These are phyloP conservation scores for Acanthamoeba sp. DNA, from an alignment of 208 protist species.

Conservation along the genomic window DNA sequence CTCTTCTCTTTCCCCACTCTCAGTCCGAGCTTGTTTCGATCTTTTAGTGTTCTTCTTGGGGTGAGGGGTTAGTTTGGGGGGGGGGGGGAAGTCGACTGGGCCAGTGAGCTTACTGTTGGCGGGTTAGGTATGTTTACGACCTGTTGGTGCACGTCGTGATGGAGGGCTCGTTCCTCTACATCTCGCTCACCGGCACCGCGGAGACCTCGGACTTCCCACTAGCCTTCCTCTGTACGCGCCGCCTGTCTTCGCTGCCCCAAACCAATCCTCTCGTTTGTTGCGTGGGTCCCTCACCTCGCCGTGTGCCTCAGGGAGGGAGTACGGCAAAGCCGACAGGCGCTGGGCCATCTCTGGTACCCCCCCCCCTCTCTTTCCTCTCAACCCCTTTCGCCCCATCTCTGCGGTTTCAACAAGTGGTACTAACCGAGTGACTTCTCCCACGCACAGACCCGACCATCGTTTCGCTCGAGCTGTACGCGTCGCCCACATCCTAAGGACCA, in stretches of 20 bases:
- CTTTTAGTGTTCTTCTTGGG: neutral
- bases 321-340: conserved; percentile 66
- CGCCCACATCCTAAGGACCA: no score
- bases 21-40: neutral
- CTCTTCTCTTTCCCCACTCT: neutral
- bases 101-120: neutral
- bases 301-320: conserved; percentile 38
- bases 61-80: no score
- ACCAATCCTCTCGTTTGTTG: neutral
- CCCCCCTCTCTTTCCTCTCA: neutral
- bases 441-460: conserved; percentile 62
- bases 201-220: conserved; percentile 71
- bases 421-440: neutral
- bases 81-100: neutral
- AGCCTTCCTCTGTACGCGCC: conserved; percentile 44
- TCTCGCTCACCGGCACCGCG: conserved; percentile 59
- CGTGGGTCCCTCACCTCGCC: neutral
- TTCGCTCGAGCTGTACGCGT: conserved; percentile 60
- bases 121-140: conserved; percentile 71
- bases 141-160: conserved; percentile 62
- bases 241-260: neutral
- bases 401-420: no score
- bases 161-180: conserved; percentile 71
- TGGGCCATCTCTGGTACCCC: conserved; percentile 60
- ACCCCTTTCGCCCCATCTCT: neutral